Evolutionary conservation across 768 basidiomycete genomes (phyloP), one percentile per base, ranked within the genome.

Genomic region (Tubosaeta sp.): DNA sequence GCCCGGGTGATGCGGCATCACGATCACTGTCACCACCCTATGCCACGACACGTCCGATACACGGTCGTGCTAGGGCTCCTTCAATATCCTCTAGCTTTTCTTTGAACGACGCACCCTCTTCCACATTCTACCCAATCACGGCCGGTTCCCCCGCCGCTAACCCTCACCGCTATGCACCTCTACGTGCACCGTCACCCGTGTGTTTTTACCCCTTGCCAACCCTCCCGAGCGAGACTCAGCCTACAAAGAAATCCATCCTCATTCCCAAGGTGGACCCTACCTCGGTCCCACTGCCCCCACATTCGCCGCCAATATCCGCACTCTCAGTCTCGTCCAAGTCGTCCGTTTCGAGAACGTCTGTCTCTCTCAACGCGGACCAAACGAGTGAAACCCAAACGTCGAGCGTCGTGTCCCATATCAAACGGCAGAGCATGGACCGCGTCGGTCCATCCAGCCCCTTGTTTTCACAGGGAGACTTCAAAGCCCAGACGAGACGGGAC

Each of bases 261-360:
- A 36, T 43, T 19, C 45, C 63, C 27, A 81, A 73, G 55, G 74
- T 81, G 25, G 84, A 86, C 55, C 80, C 83, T 9, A 59, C 73
- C 14, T 69, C 72, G 1, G 75, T 84, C 51, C 83, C 84, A n/a
- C 66, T 84, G 4, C 82, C 84, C 3, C 79, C 84, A 2, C 73
- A 82, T 53, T 90, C 88, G 2, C 88, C 88, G 13, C 83, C 87
- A 1, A 71, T 75, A 25, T 90, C 88, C 19, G 73, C 83, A 0
- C 56, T 90, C 14, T 91, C 88, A 1, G 78, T 84, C 58, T 90
- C 88, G n/a, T 89, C 88, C 4, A 80, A 71, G n/a, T 89, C 86
- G 2, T 86, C 85, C 3, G 69, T 75, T 12, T 85, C 85, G 1
- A 72, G 69, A 12, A 79, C 82, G 0, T 80, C 83, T 1, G 54